Evolutionary conservation across 78 protist species (phyloP).

Genomic region (Creolimax fragrantissima): DNA sequence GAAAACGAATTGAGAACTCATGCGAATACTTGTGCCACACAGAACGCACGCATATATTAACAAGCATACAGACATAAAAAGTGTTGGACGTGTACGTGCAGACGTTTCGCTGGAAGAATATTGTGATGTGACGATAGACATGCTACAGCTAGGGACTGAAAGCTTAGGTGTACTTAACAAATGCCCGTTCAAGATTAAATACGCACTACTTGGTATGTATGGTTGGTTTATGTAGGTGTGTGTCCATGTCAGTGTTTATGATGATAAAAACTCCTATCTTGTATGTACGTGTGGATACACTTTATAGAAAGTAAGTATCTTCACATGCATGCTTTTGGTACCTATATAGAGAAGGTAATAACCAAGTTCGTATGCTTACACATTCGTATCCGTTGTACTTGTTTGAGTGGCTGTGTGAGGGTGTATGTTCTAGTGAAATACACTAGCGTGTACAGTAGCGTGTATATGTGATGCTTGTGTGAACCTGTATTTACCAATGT

Average conservation of each 20-base stretch:
- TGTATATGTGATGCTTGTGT: too few species aligned
- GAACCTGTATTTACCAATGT: too few species aligned
- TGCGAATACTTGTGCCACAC: not conserved
- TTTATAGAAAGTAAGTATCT: too few species aligned
- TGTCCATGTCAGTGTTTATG: not conserved
- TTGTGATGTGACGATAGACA: not conserved
- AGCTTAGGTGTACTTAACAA: not conserved
- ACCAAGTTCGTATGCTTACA: too few species aligned
- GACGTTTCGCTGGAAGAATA: not conserved
- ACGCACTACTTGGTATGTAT: not conserved
- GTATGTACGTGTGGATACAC: too few species aligned
- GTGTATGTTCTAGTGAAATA: too few species aligned
- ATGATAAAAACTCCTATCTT: not conserved
- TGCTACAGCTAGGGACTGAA: not conserved
- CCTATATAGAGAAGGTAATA: too few species aligned
- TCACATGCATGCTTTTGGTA: too few species aligned
- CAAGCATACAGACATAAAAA: not conserved
- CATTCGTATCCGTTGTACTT: too few species aligned
- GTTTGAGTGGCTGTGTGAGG: too few species aligned
- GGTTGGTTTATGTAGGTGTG: not conserved
- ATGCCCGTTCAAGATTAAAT: not conserved
- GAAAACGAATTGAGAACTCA: not conserved
- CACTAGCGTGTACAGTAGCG: too few species aligned
- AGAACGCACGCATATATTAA: not conserved
- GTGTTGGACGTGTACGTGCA: not conserved